These are phyloP conservation scores for Coemansia sp. DNA, from an alignment of 192 early-diverging fungal genomes.

Conservation along the genomic window DNA sequence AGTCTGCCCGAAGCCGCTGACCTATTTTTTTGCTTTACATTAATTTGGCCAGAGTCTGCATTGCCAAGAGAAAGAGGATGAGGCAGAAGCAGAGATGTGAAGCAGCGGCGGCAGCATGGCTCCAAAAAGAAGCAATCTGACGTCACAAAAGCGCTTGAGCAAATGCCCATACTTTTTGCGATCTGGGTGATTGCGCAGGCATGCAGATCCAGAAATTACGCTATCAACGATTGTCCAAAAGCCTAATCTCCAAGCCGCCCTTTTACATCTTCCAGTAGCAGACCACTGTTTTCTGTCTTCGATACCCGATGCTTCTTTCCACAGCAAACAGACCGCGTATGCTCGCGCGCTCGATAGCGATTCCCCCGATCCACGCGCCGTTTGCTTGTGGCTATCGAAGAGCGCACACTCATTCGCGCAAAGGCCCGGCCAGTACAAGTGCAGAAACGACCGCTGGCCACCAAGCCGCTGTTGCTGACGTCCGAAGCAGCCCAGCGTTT, in stretches of 20 bases:
- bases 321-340: not conserved
- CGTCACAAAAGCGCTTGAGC: not conserved
- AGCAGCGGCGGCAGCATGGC: too few relatives aligned
- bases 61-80: too few relatives aligned
- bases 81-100: too few relatives aligned
- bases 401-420: not conserved
- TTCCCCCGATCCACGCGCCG: not conserved
- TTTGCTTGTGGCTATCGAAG: not conserved
- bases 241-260: too few relatives aligned
- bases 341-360: not conserved
- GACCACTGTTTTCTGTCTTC: not conserved
- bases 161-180: not conserved
- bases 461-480: not conserved
- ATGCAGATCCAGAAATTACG: not conserved
- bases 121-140: not conserved
- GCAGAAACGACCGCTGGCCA: not conserved
- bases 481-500: conserved; percentile 2
- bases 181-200: not conserved
- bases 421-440: not conserved
- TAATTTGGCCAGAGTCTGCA: too few relatives aligned
- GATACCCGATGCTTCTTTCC: not conserved
- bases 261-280: too few relatives aligned
- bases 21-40: too few relatives aligned
- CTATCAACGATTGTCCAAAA: too few relatives aligned
- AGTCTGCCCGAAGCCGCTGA: too few relatives aligned